phyloP scores from a whole-genome alignment of 495 filamentous ascomycete genomes.

The Aspergillus asperescens region DNA sequence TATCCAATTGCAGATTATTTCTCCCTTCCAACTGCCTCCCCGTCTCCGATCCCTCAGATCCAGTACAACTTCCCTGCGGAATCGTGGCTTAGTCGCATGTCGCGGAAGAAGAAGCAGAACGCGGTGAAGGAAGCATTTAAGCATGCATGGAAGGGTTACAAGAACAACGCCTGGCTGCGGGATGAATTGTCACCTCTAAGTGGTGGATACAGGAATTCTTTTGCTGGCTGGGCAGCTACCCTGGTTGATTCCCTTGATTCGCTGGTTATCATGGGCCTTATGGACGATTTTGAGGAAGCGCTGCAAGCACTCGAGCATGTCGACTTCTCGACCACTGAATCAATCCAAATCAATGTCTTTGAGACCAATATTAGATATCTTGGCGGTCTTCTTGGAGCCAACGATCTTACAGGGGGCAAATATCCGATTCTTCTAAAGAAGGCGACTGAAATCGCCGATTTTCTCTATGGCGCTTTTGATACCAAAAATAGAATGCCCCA shows the following conservation, averaged over 20 bases:
- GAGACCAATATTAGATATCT: conserved; percentile 87
- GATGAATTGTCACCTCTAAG: conserved; percentile 72
- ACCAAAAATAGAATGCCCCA: conserved; percentile 92
- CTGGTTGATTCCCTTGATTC: conserved; percentile 59
- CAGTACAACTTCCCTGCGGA: conserved; percentile 51
- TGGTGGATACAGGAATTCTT: conserved; percentile 45
- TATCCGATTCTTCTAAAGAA: conserved; percentile 69
- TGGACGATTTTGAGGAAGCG: conserved; percentile 55
- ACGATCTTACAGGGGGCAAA: conserved; percentile 70
- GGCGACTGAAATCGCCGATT: conserved; percentile 77
- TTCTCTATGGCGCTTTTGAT: conserved; percentile 89
- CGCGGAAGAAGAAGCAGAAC: conserved; percentile 40
- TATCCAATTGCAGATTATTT: conserved; percentile 47
- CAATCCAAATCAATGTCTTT: conserved; percentile 66
- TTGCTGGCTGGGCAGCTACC: conserved; percentile 59
- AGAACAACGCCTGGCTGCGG: conserved; percentile 66
- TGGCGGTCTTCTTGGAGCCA: conserved; percentile 75
- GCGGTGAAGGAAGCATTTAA: conserved; percentile 65
- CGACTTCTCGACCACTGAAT: conserved; percentile 47
- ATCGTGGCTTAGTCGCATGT: conserved; percentile 26
- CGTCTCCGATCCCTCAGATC: conserved; percentile 44
- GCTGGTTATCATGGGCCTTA: conserved; percentile 58
- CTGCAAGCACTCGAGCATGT: conserved; percentile 49
- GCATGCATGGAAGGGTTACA: conserved; percentile 73
- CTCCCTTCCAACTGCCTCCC: conserved; percentile 40